A percentile compares a stretch with the other conserved stretches of the same genome.
These are phyloP conservation scores for Paraphoma sp. DNA, from an alignment of 2,329 filamentous ascomycete genomes.

Conservation along the genomic window DNA sequence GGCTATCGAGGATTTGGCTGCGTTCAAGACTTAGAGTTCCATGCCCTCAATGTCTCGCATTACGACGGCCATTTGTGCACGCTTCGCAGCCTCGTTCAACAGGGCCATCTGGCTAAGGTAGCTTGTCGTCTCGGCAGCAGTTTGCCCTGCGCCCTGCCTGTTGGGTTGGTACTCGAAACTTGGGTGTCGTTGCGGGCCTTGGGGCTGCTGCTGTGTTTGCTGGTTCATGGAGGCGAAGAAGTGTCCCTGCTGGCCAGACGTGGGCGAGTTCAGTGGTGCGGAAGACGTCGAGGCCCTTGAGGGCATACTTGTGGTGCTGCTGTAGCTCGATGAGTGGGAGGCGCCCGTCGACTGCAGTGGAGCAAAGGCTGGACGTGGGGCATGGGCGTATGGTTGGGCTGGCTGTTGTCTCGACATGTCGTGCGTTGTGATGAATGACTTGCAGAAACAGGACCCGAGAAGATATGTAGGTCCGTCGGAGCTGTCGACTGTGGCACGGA, in stretches of 20 bases:
- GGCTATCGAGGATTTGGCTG: background rate
- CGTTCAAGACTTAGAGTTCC: conserved; percentile 53
- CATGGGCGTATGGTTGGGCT: conserved; percentile 14
- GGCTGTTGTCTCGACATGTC: conserved; percentile 31
- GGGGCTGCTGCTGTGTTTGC: conserved; percentile 35
- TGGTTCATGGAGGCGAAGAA: conserved; percentile 39
- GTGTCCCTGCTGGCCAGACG: conserved; percentile 38
- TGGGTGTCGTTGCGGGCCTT: conserved; percentile 32
- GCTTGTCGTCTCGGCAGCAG: conserved; percentile 57
- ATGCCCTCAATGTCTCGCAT: conserved; percentile 84
- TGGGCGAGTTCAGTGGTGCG: conserved; percentile 45
- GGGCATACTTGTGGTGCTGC: conserved; percentile 42
- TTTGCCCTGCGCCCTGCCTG: conserved; percentile 41
- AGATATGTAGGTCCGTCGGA: background rate
- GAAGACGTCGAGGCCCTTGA: conserved; percentile 42
- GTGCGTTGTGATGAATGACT: background rate
- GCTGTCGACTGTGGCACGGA: background rate
- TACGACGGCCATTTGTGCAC: conserved; percentile 87
- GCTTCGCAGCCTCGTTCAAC: conserved; percentile 89
- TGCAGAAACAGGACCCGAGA: background rate
- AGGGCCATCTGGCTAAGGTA: conserved; percentile 85
- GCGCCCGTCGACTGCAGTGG: conserved; percentile 42
- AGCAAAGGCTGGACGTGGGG: conserved; percentile 43
- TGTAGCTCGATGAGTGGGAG: conserved; percentile 44
- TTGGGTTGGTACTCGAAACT: conserved; percentile 46